A percentile compares a stretch with the other conserved stretches of the same genome.
Evolutionary conservation across 1,139 yeast species (phyloP).

Genomic region (Debaryomycetaceae sp.): DNA sequence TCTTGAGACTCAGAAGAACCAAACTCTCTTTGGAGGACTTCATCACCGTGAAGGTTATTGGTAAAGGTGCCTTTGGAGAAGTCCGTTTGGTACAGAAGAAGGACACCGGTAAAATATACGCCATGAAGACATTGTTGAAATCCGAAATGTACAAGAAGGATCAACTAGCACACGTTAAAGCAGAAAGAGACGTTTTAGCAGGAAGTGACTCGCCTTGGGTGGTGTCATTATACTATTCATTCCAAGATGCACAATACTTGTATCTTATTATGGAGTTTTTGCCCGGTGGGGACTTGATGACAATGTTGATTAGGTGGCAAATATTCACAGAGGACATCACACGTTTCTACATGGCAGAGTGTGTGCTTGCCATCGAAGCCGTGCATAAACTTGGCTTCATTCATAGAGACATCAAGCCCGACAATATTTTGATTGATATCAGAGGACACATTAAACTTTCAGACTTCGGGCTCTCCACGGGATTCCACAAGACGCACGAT

Average conservation of each 20-base stretch:
- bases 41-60: slow-evolving; percentile 75
- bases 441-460: slow-evolving; percentile 76
- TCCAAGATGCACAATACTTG: slow-evolving; percentile 73
- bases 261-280: slow-evolving; percentile 80
- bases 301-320: slow-evolving; percentile 86
- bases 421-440: slow-evolving; percentile 74
- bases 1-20: slow-evolving; percentile 70
- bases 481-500: slow-evolving; percentile 83
- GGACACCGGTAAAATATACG: slow-evolving; percentile 81
- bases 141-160: slow-evolving; percentile 83
- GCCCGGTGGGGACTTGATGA: slow-evolving; percentile 87
- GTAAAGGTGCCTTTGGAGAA: slow-evolving; percentile 87
- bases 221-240: slow-evolving; percentile 74
- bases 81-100: slow-evolving; percentile 78
- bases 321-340: slow-evolving; percentile 83
- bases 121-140: slow-evolving; percentile 77
- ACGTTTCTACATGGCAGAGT: slow-evolving; percentile 81
- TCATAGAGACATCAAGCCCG: slow-evolving; percentile 79
- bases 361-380: slow-evolving; percentile 81
- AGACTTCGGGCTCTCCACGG: slow-evolving; percentile 82
- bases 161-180: slow-evolving; percentile 80
- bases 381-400: slow-evolving; percentile 77
- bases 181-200: slow-evolving; percentile 82
- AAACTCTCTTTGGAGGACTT: slow-evolving; percentile 72
- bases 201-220: slow-evolving; percentile 90